Conservation (phyloP, 78 protist species). For the Cavenderia fasciculata region DNA sequence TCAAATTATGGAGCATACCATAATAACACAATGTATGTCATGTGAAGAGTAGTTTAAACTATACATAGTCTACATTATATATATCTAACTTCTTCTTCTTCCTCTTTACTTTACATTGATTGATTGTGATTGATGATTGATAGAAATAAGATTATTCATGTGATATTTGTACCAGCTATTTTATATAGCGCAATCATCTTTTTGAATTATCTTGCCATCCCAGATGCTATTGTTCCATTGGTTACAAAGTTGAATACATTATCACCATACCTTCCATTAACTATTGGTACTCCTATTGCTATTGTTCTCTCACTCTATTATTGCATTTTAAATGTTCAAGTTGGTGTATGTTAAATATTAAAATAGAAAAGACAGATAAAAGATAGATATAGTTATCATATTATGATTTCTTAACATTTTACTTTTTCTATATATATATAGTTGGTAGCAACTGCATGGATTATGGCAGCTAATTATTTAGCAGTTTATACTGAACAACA, state of each 20-base stretch:
- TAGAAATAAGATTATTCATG: conserved; percentile 59
- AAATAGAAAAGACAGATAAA: too few species aligned
- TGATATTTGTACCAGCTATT: conserved; percentile 60
- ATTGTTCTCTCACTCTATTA: conserved; percentile 27
- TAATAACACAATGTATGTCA: conserved; percentile 39
- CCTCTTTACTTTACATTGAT: too few species aligned
- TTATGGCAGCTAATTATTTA: conserved; percentile 24
- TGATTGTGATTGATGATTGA: neutral
- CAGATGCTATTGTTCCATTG: neutral
- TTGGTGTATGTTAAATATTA: conserved; percentile 79
- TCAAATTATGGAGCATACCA: conserved; percentile 58
- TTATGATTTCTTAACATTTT: too few species aligned
- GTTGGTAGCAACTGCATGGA: conserved; percentile 30
- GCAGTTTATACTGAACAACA: neutral
- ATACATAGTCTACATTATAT: too few species aligned
- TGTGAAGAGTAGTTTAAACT: too few species aligned
- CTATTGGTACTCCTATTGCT: conserved; percentile 49
- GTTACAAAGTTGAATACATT: neutral
- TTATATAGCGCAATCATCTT: conserved; percentile 28
- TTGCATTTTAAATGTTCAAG: conserved; percentile 26
- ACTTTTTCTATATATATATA: neutral
- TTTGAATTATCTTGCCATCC: neutral
- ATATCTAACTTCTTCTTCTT: too few species aligned
- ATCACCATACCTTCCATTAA: conserved; percentile 4
- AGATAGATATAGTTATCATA: too few species aligned